Base-by-base conservation (phyloP, 805 yeast species). In the Kluyveromyces siamensis region DNA sequence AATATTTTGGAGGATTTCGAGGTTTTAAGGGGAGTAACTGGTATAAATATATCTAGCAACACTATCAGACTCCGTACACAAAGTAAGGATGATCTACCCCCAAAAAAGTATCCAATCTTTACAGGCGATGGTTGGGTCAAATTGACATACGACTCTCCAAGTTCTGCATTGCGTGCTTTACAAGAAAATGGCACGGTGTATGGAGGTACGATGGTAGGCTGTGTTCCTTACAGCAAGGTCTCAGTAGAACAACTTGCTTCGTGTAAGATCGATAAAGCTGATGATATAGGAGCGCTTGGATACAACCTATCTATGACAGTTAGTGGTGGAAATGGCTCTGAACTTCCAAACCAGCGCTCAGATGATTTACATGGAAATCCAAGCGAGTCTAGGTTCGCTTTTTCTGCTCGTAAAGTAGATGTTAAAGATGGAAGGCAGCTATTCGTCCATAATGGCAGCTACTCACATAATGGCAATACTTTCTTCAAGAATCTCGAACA, bases 91-190 rank as follows among this genome's bases (percentile, higher is more conserved):
- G 35, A 39, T 18, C 19, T 16, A 43, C 38, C 42, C 7, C 52
- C 48, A 11, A 67, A 64, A 50, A 72, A 66, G 55, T 63, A 70
- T 59, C 95, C 96, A 2, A 83, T 91, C 8, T 85, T 80, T 65
- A 76, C 90, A 11, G 98, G 98, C 1, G 77, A 80, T 42, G 81
- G 87, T 38, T 91, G 98, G 98, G 81, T 90, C n/a, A 86, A 89
- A 61, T 63, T 91, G 47, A 90, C 97, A 3, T 93, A 80, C 64
- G 84, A 81, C 49, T 83, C 81, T 50, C 77, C 84, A 8, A 71
- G 83, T 1, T 76, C 90, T 9, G 96, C 96, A 2, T 65, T 79
- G 16, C 80, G 95, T 48, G 96, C 99, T 0, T 69, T 90, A 41
- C 81, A 85, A 54, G 96, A 89, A 60, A 86, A 87, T 61, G 95